phyloP scores from a whole-genome alignment of 176 grass and related monocot species.

The Juncus effusus region DNA sequence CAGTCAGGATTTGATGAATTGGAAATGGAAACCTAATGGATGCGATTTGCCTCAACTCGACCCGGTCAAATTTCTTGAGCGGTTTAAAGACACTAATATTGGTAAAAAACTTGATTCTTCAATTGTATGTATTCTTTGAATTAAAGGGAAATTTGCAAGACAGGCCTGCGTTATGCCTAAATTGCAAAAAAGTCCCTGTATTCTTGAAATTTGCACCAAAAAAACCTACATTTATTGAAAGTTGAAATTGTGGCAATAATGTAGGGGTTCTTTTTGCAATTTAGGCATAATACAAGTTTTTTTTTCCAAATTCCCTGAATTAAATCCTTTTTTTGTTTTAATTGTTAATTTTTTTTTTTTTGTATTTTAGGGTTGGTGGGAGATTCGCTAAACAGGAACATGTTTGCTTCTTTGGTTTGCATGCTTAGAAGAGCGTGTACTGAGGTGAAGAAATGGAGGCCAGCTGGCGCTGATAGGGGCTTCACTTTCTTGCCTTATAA shows the following conservation, averaged over 20 bases:
- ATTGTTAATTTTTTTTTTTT: neutral
- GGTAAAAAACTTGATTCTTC: slow-evolving; percentile 31
- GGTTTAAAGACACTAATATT: slow-evolving; percentile 54
- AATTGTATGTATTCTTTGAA: neutral
- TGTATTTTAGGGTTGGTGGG: slow-evolving; percentile 72
- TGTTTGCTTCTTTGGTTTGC: slow-evolving; percentile 80
- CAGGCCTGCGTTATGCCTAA: neutral
- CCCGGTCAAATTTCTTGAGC: slow-evolving; percentile 51
- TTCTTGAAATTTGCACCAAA: too few relatives aligned
- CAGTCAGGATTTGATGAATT: slow-evolving; percentile 41
- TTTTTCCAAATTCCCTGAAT: too few relatives aligned
- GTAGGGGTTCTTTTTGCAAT: too few relatives aligned
- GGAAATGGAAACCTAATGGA: slow-evolving; percentile 55
- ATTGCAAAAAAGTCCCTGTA: neutral
- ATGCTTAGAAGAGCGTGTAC: slow-evolving; percentile 62
- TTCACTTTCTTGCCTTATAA: slow-evolving; percentile 94
- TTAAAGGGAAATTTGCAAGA: neutral
- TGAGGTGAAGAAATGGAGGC: slow-evolving; percentile 77
- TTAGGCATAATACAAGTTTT: too few relatives aligned
- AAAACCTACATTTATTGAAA: too few relatives aligned
- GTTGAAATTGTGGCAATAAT: too few relatives aligned
- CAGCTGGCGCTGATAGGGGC: slow-evolving; percentile 69
- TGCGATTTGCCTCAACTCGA: slow-evolving; percentile 50
- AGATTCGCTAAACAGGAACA: slow-evolving; percentile 92
- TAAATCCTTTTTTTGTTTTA: neutral